Percentiles rank a stretch among this genome's conserved stretches.
Evolutionary conservation across 192 early-diverging fungal species (phyloP).

Genomic region (Linderina pennispora): DNA sequence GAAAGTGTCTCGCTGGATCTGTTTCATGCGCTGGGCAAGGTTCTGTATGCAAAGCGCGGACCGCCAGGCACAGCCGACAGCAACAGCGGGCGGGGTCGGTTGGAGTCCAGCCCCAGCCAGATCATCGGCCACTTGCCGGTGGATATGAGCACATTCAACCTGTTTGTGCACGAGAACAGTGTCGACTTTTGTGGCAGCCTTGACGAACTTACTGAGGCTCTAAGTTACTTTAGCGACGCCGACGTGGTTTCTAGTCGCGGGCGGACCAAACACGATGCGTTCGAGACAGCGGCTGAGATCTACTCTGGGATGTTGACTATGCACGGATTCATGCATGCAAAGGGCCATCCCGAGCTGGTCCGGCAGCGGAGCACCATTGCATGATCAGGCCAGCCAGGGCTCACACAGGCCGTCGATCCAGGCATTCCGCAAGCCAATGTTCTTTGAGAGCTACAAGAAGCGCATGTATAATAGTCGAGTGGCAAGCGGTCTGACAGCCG

Average conservation of each 20-base stretch:
- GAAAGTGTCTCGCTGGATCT: conserved; percentile 44
- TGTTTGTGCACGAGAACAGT: conserved; percentile 59
- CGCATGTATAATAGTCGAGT: conserved; percentile 1
- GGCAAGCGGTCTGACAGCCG: conserved; percentile 4
- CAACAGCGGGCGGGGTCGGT: conserved; percentile 12
- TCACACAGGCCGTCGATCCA: conserved; percentile 4
- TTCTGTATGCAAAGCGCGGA: conserved; percentile 53
- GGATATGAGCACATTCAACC: conserved; percentile 46
- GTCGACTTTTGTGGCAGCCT: conserved; percentile 41
- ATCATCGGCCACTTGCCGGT: conserved; percentile 50
- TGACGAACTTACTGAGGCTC: conserved; percentile 45
- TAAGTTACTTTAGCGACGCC: conserved; percentile 46
- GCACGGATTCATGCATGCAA: conserved; percentile 26
- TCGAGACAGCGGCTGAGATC: conserved; percentile 1
- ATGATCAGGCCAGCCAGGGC: background rate
- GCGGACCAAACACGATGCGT: background rate
- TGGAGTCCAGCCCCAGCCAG: conserved; percentile 31
- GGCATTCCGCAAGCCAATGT: conserved; percentile 23
- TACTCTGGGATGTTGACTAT: conserved; percentile 23
- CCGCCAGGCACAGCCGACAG: background rate
- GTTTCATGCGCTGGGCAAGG: conserved; percentile 61
- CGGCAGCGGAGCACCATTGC: too few species aligned
- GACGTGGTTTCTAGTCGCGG: conserved; percentile 20
- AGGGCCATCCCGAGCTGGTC: conserved; percentile 7
- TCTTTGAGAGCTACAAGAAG: conserved; percentile 26